Percentiles rank a stretch among this genome's conserved stretches.
phyloP scores from a whole-genome alignment of 1,139 yeast genomes.

The Meyerozyma sp. region DNA sequence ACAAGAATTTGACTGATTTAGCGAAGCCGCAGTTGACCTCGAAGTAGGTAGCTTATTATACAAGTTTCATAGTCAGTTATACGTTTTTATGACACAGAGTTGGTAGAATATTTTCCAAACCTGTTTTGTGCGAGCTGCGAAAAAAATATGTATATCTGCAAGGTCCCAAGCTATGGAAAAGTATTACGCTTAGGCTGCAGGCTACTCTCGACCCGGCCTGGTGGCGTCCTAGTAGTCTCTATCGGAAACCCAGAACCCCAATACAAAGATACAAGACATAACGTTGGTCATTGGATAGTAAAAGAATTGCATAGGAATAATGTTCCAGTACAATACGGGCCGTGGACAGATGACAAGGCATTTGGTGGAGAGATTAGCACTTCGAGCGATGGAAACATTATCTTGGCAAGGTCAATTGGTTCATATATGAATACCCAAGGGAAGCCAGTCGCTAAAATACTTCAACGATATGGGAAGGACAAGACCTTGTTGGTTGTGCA shows the following conservation, averaged over 20 bases:
- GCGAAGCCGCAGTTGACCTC: not conserved
- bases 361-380: not conserved
- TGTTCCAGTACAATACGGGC: constrained; percentile 1
- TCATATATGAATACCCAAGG: constrained; percentile 70
- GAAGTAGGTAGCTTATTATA: not conserved
- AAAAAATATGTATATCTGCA: not conserved
- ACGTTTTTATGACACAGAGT: too few species aligned
- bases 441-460: constrained; percentile 39
- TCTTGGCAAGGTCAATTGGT: constrained; percentile 45
- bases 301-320: constrained; percentile 21
- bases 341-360: not conserved
- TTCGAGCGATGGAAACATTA: constrained; percentile 6
- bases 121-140: not conserved
- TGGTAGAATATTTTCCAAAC: too few species aligned
- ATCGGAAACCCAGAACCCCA: constrained; percentile 75
- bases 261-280: constrained; percentile 65
- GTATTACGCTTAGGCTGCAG: not conserved
- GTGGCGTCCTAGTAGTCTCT: constrained; percentile 22
- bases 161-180: not conserved
- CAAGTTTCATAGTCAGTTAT: not conserved
- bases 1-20: constrained; percentile 9
- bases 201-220: not conserved
- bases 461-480: constrained; percentile 27
- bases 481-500: constrained; percentile 52
- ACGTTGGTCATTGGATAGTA: constrained; percentile 62